These are phyloP conservation scores for Mycogone perniciosa DNA, from an alignment of 2,329 filamentous ascomycete genomes.

Conservation along the genomic window DNA sequence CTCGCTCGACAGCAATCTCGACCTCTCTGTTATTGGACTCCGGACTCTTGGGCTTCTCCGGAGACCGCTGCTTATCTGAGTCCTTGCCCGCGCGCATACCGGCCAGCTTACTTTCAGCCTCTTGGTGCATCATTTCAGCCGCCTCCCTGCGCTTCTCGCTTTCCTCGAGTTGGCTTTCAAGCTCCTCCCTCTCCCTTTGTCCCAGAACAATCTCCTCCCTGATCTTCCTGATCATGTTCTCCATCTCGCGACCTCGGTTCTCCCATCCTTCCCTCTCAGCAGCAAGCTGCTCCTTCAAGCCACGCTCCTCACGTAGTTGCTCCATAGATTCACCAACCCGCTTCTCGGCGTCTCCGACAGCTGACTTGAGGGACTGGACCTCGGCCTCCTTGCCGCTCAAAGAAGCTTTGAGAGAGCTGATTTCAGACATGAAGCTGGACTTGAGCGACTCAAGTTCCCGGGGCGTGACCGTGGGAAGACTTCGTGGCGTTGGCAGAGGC, in stretches of 20 bases:
- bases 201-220: slow-evolving; percentile 73
- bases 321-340: slow-evolving; percentile 83
- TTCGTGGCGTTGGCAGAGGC: slow-evolving; percentile 87
- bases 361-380: slow-evolving; percentile 77
- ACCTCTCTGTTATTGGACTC: slow-evolving; percentile 52
- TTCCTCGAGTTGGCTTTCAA: slow-evolving; percentile 70
- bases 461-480: slow-evolving; percentile 82
- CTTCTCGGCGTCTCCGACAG: slow-evolving; percentile 84
- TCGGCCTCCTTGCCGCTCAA: slow-evolving; percentile 91
- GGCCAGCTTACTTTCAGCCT: slow-evolving; percentile 69
- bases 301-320: slow-evolving; percentile 70
- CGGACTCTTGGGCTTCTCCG: slow-evolving; percentile 33
- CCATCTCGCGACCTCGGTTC: slow-evolving; percentile 77
- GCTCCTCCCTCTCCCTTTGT: slow-evolving; percentile 74
- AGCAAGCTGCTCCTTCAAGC: slow-evolving; percentile 62
- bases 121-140: slow-evolving; percentile 68
- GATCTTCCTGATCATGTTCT: slow-evolving; percentile 69
- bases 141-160: slow-evolving; percentile 67
- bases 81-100: slow-evolving; percentile 61
- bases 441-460: slow-evolving; percentile 90
- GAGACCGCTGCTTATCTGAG: slow-evolving; percentile 30
- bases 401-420: slow-evolving; percentile 87
- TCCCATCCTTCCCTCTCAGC: slow-evolving; percentile 80
- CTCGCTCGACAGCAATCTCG: slow-evolving; percentile 79
- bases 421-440: slow-evolving; percentile 83